These are phyloP conservation scores for Phytophthora agathidicida DNA, from an alignment of 352 stramenopile species.

Conservation along the genomic window DNA sequence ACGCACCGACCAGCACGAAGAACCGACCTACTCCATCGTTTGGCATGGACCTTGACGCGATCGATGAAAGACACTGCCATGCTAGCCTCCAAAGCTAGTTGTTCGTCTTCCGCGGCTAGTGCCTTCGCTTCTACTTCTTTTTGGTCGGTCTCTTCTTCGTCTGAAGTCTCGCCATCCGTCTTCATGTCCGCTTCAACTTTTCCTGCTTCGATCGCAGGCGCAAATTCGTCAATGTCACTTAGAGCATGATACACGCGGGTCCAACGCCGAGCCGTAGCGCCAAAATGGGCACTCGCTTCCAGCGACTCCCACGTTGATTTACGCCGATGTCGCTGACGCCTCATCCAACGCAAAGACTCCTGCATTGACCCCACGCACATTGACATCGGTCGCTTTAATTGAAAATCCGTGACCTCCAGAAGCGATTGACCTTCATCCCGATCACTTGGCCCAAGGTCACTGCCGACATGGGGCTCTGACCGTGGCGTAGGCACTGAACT, in stretches of 20 bases:
- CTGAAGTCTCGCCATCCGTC: conserved; percentile 9
- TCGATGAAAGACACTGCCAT: conserved; percentile 21
- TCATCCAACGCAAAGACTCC: conserved; percentile 41
- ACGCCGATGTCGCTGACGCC: conserved; percentile 39
- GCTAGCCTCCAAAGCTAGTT: conserved; percentile 19
- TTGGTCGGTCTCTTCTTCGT: conserved; percentile 24
- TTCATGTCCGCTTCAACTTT: conserved; percentile 21
- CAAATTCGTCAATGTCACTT: conserved; percentile 64
- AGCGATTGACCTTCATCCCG: conserved; percentile 53
- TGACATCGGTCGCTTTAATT: conserved; percentile 57
- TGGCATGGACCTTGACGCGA: conserved; percentile 24
- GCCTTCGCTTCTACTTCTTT: conserved; percentile 22
- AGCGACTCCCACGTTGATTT: conserved; percentile 69
- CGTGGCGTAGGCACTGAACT: conserved; percentile 62
- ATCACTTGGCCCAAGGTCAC: conserved; percentile 20
- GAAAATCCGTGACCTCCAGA: conserved; percentile 59
- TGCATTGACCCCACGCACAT: conserved; percentile 60
- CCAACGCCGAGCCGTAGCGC: conserved; percentile 62
- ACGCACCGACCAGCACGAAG: conserved; percentile 18
- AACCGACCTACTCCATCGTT: conserved; percentile 26
- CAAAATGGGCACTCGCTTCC: conserved; percentile 63
- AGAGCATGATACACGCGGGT: conserved; percentile 70
- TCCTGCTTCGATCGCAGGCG: conserved; percentile 20
- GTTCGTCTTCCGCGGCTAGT: conserved; percentile 23
- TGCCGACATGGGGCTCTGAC: conserved; percentile 36